Percentiles rank a stretch among this genome's conserved stretches.
These are phyloP conservation scores for Nectriaceae sp. DNA, from an alignment of 2,329 filamentous ascomycete species.

Conservation along the genomic window DNA sequence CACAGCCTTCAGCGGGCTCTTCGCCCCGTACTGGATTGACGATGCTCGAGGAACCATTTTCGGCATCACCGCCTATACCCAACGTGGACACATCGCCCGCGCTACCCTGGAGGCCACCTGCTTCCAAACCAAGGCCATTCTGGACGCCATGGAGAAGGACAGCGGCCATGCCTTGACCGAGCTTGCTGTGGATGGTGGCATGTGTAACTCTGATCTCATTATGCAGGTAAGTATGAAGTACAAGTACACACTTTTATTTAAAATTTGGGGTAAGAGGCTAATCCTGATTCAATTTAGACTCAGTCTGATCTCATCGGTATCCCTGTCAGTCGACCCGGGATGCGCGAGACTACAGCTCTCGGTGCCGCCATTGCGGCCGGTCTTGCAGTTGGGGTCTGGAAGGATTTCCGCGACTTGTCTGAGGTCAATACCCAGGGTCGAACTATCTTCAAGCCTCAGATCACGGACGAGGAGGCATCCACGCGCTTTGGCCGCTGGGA, in stretches of 20 bases:
- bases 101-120: constrained; percentile 81
- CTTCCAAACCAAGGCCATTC: constrained; percentile 81
- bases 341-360: constrained; percentile 82
- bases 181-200: constrained; percentile 81
- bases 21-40: constrained; percentile 85
- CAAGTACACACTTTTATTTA: neutral
- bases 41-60: constrained; percentile 80
- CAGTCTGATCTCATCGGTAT: constrained; percentile 82
- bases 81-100: constrained; percentile 75
- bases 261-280: constrained; percentile 3
- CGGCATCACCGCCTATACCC: constrained; percentile 75
- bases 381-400: constrained; percentile 75
- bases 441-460: constrained; percentile 68
- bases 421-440: constrained; percentile 70
- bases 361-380: constrained; percentile 82
- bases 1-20: constrained; percentile 78
- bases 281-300: constrained; percentile 45
- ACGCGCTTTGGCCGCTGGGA: constrained; percentile 72
- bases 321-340: constrained; percentile 73
- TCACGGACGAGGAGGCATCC: constrained; percentile 58
- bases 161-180: constrained; percentile 71
- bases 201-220: constrained; percentile 78
- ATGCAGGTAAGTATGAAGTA: constrained; percentile 58
- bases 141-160: constrained; percentile 80
- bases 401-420: constrained; percentile 70